phyloP scores from a whole-genome alignment of 2,329 filamentous ascomycete genomes.

The Paecilomyces fulvus region DNA sequence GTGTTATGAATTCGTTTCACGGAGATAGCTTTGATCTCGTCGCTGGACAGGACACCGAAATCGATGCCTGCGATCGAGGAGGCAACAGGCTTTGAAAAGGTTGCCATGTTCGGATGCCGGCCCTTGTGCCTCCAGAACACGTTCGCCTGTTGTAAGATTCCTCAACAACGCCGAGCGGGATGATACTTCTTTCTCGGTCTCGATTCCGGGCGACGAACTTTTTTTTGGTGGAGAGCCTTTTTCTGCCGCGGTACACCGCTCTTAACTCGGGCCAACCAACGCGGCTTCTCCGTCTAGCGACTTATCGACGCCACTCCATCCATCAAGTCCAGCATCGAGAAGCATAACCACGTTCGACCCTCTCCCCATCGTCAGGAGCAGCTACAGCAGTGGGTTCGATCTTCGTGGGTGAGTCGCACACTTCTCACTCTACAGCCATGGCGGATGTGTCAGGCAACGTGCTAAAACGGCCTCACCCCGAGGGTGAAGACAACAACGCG shows the following conservation, averaged over 20 bases:
- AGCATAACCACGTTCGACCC: neutral
- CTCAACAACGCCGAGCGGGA: conserved; percentile 15
- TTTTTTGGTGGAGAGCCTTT: conserved; percentile 27
- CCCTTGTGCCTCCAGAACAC: conserved; percentile 26
- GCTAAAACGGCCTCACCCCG: conserved; percentile 42
- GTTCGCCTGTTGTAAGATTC: conserved; percentile 16
- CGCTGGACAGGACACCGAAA: conserved; percentile 73
- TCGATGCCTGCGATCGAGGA: conserved; percentile 80
- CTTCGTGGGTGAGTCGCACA: conserved; percentile 13
- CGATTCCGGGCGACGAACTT: conserved; percentile 20
- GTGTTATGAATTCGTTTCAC: conserved; percentile 92
- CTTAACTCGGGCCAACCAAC: conserved; percentile 11
- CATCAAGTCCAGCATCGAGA: neutral
- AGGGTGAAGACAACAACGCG: conserved; percentile 36
- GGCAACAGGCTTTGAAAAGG: conserved; percentile 62
- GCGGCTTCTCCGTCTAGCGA: neutral
- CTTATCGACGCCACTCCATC: neutral
- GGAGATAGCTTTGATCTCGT: conserved; percentile 81
- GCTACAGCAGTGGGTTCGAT: neutral
- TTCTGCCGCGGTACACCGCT: conserved; percentile 31
- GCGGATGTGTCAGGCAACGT: conserved; percentile 34
- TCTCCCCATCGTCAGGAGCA: neutral
- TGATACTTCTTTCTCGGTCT: conserved; percentile 12
- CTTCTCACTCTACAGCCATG: conserved; percentile 23
- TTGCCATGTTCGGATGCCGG: conserved; percentile 35